Conservation (phyloP, 1,284 basidiomycete genomes). For the Baeospora myosura region DNA sequence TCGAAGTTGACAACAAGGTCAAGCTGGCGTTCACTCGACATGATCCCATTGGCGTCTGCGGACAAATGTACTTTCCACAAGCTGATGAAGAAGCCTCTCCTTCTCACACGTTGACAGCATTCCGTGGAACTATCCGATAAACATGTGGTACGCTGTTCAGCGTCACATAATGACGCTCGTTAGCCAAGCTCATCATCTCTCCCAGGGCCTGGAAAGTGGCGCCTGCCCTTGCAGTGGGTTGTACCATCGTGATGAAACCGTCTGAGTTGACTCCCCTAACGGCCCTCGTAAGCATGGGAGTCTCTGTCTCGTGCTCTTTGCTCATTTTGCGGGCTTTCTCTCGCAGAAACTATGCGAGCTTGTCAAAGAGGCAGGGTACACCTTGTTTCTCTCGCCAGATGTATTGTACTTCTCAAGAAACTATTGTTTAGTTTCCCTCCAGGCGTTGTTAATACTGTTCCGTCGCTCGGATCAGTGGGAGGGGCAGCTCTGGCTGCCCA, state of each 20-base stretch:
- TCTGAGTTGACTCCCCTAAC: conserved; percentile 89
- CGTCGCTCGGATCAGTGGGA: conserved; percentile 74
- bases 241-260: conserved; percentile 88
- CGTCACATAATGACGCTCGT: conserved; percentile 6
- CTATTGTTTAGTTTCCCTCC: conserved; percentile 67
- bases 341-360: conserved; percentile 73
- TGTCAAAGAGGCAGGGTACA: conserved; percentile 71
- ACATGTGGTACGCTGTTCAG: conserved; percentile 61
- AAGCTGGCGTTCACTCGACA: conserved; percentile 85
- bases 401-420: conserved; percentile 9
- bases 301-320: conserved; percentile 2
- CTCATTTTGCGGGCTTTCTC: conserved; percentile 5
- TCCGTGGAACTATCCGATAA: conserved; percentile 89
- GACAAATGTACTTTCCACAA: no score
- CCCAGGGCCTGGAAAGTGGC: conserved; percentile 83
- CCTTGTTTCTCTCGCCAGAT: no score
- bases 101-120: no score
- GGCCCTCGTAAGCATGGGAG: conserved; percentile 56
- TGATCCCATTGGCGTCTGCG: conserved; percentile 92
- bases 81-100: no score
- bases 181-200: conserved; percentile 8
- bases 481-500: conserved; percentile 80
- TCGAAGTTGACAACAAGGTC: conserved; percentile 74
- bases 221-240: conserved; percentile 83
- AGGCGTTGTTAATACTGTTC: conserved; percentile 87